A percentile compares a stretch with the other conserved stretches of the same genome.
Conservation (phyloP, 1,284 basidiomycete genomes). For the Ustilago cynodontis region DNA sequence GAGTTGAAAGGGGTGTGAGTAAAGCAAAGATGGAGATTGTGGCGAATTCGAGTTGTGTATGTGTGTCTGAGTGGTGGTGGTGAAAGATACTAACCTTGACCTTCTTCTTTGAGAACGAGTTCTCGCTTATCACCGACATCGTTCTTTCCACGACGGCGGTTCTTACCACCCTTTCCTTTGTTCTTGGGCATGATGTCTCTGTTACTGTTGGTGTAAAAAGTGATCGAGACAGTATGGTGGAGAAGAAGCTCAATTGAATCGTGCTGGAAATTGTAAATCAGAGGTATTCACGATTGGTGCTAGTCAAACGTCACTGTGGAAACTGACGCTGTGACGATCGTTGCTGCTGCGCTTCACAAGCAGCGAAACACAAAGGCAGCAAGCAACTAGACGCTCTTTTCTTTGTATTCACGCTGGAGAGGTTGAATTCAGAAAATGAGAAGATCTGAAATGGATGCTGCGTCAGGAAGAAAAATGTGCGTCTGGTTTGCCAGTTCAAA, state of each 20-base stretch:
- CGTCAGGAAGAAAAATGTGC: slow-evolving; percentile 4
- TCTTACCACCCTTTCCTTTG: slow-evolving; percentile 90
- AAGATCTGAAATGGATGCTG: background rate
- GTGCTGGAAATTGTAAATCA: background rate
- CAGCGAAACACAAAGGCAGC: background rate
- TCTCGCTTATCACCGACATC: slow-evolving; percentile 99
- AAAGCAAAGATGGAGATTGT: background rate
- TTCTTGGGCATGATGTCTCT: slow-evolving; percentile 57
- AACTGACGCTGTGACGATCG: slow-evolving; percentile 11
- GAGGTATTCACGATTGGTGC: too few species aligned
- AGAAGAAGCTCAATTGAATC: background rate
- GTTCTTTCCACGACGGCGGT: slow-evolving; percentile 99
- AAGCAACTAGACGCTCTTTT: background rate
- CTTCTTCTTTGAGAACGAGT: slow-evolving; percentile 97
- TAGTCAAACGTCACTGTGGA: background rate
- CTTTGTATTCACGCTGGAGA: slow-evolving; percentile 1
- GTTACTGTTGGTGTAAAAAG: slow-evolving; percentile 7
- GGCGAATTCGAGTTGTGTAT: too few species aligned
- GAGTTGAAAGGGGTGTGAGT: background rate
- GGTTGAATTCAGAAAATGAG: background rate
- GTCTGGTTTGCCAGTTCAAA: background rate
- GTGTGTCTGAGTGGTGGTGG: background rate
- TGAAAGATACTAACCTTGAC: slow-evolving; percentile 76
- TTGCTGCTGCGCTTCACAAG: slow-evolving; percentile 1
- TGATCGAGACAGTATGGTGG: slow-evolving; percentile 11